phyloP scores from a whole-genome alignment of 192 early-diverging fungal species.

The Coemansia sp. region DNA sequence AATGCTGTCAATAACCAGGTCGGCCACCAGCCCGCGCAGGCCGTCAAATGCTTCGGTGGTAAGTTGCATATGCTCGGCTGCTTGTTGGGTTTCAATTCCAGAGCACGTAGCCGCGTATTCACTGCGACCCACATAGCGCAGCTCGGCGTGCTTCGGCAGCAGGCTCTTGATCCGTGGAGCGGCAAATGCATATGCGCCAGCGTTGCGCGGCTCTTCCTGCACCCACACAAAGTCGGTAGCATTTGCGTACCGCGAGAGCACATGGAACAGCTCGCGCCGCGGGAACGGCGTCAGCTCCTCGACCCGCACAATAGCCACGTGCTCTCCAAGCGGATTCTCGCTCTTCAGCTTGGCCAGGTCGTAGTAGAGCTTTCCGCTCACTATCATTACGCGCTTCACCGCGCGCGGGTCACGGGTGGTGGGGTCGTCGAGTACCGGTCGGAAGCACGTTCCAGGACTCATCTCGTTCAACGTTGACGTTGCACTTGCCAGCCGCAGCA shows the following conservation, averaged over 20 bases:
- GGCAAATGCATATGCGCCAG: conserved; percentile 85
- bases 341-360: conserved; percentile 78
- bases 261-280: conserved; percentile 57
- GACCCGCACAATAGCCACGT: conserved; percentile 80
- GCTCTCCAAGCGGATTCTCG: conserved; percentile 59
- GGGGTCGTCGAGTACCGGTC: conserved; percentile 74
- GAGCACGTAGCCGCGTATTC: conserved; percentile 74
- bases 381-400: conserved; percentile 67
- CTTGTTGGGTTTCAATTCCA: conserved; percentile 66
- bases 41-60: conserved; percentile 53
- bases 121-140: conserved; percentile 72
- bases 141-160: conserved; percentile 55
- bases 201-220: conserved; percentile 93
- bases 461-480: conserved; percentile 79
- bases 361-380: conserved; percentile 91
- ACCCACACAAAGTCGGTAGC: conserved; percentile 73
- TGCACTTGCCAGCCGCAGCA: conserved; percentile 63
- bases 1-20: conserved; percentile 37
- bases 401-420: conserved; percentile 44
- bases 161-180: conserved; percentile 75
- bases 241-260: conserved; percentile 63
- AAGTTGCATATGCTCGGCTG: conserved; percentile 61
- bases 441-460: conserved; percentile 79
- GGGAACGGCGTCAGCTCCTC: conserved; percentile 96
- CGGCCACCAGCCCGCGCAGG: conserved; percentile 39